Conservation (phyloP, 2,329 filamentous ascomycete genomes). For the Dothidotthia symphoricarpi region DNA sequence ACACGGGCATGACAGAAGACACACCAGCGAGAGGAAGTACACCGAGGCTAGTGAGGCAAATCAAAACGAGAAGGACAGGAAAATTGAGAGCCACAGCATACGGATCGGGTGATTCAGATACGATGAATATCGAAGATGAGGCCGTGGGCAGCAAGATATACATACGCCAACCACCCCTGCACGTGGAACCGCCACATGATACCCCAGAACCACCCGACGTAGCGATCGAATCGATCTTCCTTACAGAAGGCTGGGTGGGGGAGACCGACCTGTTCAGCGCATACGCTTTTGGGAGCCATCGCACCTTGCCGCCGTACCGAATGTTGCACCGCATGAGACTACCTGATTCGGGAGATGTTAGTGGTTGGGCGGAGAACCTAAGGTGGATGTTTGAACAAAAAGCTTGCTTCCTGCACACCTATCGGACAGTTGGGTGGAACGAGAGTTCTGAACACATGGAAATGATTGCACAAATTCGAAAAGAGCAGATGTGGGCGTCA, state of each 20-base stretch:
- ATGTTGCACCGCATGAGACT: constrained; percentile 26
- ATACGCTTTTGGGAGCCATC: constrained; percentile 7
- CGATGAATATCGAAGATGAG: too few species aligned
- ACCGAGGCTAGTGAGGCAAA: too few species aligned
- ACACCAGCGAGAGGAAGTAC: too few species aligned
- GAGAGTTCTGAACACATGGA: constrained; percentile 29
- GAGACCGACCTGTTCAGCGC: constrained; percentile 2
- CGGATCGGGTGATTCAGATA: too few species aligned
- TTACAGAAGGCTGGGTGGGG: constrained; percentile 1
- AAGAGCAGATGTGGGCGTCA: constrained; percentile 20
- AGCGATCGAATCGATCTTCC: neutral
- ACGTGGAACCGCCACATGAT: too few species aligned
- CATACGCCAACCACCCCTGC: too few species aligned
- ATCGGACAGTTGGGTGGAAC: constrained; percentile 16
- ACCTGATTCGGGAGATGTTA: constrained; percentile 13
- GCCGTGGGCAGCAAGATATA: too few species aligned
- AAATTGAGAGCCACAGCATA: too few species aligned
- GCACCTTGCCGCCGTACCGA: constrained; percentile 13
- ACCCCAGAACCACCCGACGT: too few species aligned
- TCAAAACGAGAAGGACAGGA: too few species aligned
- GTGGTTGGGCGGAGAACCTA: constrained; percentile 37
- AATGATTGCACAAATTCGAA: constrained; percentile 14
- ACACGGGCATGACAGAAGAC: too few species aligned
- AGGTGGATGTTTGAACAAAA: constrained; percentile 22
- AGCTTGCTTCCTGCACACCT: neutral